phyloP scores from a whole-genome alignment of 345 rosid genomes.

The Dovyalis caffra region DNA sequence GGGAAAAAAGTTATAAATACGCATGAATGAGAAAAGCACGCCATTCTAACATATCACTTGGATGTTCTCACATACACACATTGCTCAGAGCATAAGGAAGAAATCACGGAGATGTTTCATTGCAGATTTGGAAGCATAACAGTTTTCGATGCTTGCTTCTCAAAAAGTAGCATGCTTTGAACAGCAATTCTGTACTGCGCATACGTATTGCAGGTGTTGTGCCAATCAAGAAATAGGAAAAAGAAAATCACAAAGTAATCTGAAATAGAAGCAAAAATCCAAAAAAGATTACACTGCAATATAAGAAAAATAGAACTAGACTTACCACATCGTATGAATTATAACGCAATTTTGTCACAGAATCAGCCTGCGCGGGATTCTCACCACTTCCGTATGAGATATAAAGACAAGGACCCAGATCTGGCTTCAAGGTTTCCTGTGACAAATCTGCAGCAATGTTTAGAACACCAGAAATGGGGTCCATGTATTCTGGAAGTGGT shows the following conservation, averaged over 20 bases:
- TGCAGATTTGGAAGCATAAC: background rate
- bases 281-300: background rate
- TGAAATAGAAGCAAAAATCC: background rate
- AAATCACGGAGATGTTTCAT: background rate
- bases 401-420: slow-evolving; percentile 73
- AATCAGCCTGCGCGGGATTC: slow-evolving; percentile 47
- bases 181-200: background rate
- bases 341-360: slow-evolving; percentile 63
- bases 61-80: background rate
- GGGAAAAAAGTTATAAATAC: background rate
- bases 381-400: slow-evolving; percentile 78
- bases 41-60: too few species aligned
- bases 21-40: background rate
- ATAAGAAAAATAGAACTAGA: slow-evolving; percentile 15
- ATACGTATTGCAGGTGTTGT: background rate
- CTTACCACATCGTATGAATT: slow-evolving; percentile 74
- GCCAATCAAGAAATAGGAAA: background rate
- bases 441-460: slow-evolving; percentile 72
- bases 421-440: slow-evolving; percentile 43
- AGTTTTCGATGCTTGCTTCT: background rate
- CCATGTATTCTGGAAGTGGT: slow-evolving; percentile 85
- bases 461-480: slow-evolving; percentile 61
- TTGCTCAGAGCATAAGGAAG: background rate
- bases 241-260: background rate
- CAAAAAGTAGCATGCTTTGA: background rate